Conservation (phyloP, 202 grass and related monocot genomes). For the Alloteropsis angusta region DNA sequence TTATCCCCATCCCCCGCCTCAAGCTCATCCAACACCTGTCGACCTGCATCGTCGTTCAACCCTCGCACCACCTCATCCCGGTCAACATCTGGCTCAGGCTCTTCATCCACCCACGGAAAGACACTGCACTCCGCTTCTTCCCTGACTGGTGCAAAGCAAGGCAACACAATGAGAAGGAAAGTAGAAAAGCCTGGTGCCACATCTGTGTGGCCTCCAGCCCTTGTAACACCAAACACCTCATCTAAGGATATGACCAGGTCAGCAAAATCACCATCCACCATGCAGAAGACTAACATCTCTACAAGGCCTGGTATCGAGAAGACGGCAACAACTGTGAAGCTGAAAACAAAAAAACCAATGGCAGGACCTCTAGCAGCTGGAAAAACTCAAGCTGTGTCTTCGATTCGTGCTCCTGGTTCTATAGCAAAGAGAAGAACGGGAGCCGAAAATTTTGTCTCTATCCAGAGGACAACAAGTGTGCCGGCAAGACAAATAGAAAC, state of each 20-base stretch:
- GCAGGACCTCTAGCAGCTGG: not conserved
- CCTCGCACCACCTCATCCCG: not conserved
- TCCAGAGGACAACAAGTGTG: conserved; percentile 25
- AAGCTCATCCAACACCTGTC: not conserved
- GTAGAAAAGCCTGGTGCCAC: conserved; percentile 10
- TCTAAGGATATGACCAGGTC: not conserved
- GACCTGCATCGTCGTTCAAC: conserved; percentile 12
- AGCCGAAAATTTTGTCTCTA: not conserved
- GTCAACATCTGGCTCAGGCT: not conserved
- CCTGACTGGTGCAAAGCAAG: not conserved
- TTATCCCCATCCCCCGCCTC: not conserved
- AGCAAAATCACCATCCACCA: not conserved
- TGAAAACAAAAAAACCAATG: conserved; percentile 11
- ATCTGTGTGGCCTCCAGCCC: conserved; percentile 20
- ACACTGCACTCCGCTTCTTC: not conserved
- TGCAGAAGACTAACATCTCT: conserved; percentile 21
- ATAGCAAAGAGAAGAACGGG: not conserved
- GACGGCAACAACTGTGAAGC: not conserved
- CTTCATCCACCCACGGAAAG: conserved; percentile 11
- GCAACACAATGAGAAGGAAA: conserved; percentile 10
- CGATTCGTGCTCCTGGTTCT: not conserved
- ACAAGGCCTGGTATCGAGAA: conserved; percentile 1
- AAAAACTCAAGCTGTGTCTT: not conserved
- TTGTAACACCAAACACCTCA: not conserved
- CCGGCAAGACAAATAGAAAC: not conserved